Evolutionary conservation across 768 basidiomycete genomes (phyloP).

Genomic region (Mrakia gelida): DNA sequence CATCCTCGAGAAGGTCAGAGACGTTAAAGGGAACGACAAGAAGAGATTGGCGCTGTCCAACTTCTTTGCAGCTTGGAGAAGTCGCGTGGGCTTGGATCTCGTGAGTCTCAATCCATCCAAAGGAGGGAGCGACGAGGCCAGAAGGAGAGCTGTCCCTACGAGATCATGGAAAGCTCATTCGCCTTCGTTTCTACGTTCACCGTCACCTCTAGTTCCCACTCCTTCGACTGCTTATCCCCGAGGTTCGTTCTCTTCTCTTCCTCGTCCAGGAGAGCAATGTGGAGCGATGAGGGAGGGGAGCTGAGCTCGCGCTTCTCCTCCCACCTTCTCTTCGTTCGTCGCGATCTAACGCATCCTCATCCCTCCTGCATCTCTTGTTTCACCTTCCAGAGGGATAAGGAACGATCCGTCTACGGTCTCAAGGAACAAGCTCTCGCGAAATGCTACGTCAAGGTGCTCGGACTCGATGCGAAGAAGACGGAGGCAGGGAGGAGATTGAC

Average conservation of each 20-base stretch:
- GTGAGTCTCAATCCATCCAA: neutral
- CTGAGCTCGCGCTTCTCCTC: neutral
- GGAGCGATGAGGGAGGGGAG: neutral
- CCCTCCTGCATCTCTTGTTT: neutral
- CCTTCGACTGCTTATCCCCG: constrained; percentile 81
- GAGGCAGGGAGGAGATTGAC: constrained; percentile 74
- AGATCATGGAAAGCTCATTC: neutral
- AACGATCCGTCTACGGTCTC: constrained; percentile 84
- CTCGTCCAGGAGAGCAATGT: neutral
- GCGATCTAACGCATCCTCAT: neutral
- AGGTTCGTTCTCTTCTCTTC: constrained; percentile 46
- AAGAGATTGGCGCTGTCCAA: constrained; percentile 62
- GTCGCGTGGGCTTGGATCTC: constrained; percentile 77
- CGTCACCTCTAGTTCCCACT: constrained; percentile 62
- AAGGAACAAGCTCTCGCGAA: constrained; percentile 95
- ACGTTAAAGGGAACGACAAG: constrained; percentile 68
- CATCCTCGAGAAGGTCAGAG: constrained; percentile 56
- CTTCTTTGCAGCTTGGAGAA: constrained; percentile 81
- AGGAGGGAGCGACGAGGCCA: neutral
- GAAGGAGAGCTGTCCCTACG: neutral
- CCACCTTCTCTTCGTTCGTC: neutral
- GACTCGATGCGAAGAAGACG: constrained; percentile 54
- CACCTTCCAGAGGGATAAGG: constrained; percentile 73
- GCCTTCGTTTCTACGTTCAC: neutral
- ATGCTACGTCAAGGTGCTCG: constrained; percentile 83